Conservation (phyloP, 768 basidiomycete genomes). For the Pulveroboletus sp. region DNA sequence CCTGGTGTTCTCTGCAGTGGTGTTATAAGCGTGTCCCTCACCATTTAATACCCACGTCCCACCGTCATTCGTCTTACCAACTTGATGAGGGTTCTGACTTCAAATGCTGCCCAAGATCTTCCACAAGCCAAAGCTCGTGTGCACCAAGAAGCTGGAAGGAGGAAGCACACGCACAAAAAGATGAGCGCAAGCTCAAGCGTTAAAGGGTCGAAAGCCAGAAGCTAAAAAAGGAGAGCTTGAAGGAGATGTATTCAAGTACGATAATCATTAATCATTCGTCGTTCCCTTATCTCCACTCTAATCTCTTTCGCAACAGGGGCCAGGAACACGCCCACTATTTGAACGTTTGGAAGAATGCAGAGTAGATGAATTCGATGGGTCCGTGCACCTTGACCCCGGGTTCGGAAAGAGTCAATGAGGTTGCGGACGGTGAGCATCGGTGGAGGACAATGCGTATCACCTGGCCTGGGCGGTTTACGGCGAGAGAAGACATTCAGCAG, state of each 20-base stretch:
- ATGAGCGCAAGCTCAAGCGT: constrained; percentile 88
- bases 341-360: constrained; percentile 96
- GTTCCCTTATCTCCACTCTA: not conserved
- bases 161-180: constrained; percentile 88
- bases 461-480: constrained; percentile 88
- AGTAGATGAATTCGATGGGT: constrained; percentile 84
- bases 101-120: constrained; percentile 95
- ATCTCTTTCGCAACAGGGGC: constrained; percentile 42
- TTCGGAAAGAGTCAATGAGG: constrained; percentile 48
- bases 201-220: constrained; percentile 89
- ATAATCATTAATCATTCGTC: constrained; percentile 22
- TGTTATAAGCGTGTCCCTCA: constrained; percentile 65
- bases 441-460: constrained; percentile 87
- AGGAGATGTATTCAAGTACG: constrained; percentile 90
- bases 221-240: constrained; percentile 82
- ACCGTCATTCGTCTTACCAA: constrained; percentile 93
- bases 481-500: constrained; percentile 76
- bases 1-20: constrained; percentile 45
- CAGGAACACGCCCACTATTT: constrained; percentile 88
- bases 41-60: constrained; percentile 92
- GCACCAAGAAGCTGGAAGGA: constrained; percentile 85
- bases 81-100: constrained; percentile 96
- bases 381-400: constrained; percentile 87
- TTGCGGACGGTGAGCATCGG: constrained; percentile 32
- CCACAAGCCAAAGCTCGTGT: constrained; percentile 97